Evolutionary conservation across 1,139 yeast species (phyloP), one percentile per base, ranked within the genome.

Genomic region (Hemisphaericaspora lyxosophila): DNA sequence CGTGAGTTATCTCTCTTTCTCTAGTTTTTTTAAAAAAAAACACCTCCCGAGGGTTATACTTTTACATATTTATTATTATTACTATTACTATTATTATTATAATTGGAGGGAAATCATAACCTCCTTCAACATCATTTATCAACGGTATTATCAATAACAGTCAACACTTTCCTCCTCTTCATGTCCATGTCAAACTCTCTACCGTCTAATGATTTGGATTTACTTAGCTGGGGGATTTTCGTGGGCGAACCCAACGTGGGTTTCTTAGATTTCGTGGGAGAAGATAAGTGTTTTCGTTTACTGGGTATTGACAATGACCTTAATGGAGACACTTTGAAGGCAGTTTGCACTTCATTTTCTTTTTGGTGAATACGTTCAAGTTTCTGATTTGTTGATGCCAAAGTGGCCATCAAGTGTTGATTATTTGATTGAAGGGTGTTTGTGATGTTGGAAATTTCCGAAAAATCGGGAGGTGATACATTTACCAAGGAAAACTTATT

Each of bases 321-420:
- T 7, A 39, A 25, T 15, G 48, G 44, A 15, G 47, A 41, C 23
- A 42, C 29, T 20, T 41, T 40, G n/a, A 47, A 35, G 8, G 45
- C 36, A 27, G 34, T 36, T 29, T 42, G 40, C 5, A 44, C 41
- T 32, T 47, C 46, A 30, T 42, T 46, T 25, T 38, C 41, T 31
- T 42, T 43, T n/a, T n/a, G n/a, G n/a, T n/a, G n/a, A 15, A 47
- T 39, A 20, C 38, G 39, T 15, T n/a, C 9, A 28, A 47, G 29
- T 8, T 44, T 42, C 9, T 34, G 12, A 24, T 43, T 40, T 5
- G 44, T 39, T 14, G 37, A 31, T 22, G 30, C 30, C 17, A 47
- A 42, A 22, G 35, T 38, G 3, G 23, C 16, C 2, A 15, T 35
- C 12, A 43, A 17, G 8, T 18, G n/a, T 6, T 27, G 23, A 26